phyloP scores from a whole-genome alignment of 75 land plant species.

The Pinus albicaulis region DNA sequence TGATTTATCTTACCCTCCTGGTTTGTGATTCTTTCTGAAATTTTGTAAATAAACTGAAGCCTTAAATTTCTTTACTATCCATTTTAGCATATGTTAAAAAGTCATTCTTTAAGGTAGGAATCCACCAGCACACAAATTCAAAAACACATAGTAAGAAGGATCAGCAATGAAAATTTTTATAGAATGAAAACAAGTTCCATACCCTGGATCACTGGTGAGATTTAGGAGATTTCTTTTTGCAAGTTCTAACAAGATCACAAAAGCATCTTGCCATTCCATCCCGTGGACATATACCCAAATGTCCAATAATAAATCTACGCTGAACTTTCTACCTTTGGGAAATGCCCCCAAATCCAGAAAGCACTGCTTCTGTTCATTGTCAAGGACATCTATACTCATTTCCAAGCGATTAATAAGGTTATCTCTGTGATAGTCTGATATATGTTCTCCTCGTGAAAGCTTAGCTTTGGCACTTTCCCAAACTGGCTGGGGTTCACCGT shows the following conservation, averaged over 20 bases:
- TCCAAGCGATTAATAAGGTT: constrained; percentile 45
- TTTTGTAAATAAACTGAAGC: too few species aligned
- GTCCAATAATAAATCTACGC: constrained; percentile 46
- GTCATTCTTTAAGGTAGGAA: too few species aligned
- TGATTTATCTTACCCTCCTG: too few species aligned
- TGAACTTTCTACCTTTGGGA: constrained; percentile 56
- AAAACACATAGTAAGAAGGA: too few species aligned
- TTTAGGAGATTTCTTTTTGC: constrained; percentile 49
- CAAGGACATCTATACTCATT: constrained; percentile 31
- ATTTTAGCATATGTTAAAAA: background rate
- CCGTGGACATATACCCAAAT: constrained; percentile 56
- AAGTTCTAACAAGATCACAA: constrained; percentile 48
- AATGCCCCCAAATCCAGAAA: constrained; percentile 61
- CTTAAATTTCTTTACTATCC: background rate
- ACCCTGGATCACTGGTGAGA: constrained; percentile 10
- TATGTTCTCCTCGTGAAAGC: constrained; percentile 30
- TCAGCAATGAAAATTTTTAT: background rate
- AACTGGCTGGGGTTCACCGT: constrained; percentile 21
- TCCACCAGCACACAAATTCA: too few species aligned
- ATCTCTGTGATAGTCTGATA: constrained; percentile 47
- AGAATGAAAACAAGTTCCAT: background rate
- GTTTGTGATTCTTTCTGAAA: too few species aligned
- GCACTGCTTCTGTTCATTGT: constrained; percentile 33
- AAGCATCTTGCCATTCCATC: constrained; percentile 52
- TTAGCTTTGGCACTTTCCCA: constrained; percentile 48